Base-by-base conservation (phyloP, 371 early-diverging fungal genomes). In the Lichtheimia corymbifera region DNA sequence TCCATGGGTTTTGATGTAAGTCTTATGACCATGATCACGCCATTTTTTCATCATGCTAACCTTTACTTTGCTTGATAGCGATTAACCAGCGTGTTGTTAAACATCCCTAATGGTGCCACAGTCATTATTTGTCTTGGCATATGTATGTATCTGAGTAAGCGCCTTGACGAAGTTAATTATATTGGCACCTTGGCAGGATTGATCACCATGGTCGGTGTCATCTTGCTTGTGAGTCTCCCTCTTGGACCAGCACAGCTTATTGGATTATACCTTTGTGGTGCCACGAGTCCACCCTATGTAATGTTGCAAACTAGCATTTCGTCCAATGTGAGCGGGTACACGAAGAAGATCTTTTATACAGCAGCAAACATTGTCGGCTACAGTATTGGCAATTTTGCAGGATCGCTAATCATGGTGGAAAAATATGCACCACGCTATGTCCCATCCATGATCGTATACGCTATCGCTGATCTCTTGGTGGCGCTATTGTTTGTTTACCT, bases 1-100 rank as follows among this genome's bases (percentile, higher is more conserved):
- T 65, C 58, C n/a, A 66, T 75, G 62, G 75, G 72, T 9, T 74
- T 69, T 55, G 49, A 62, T 44, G 71, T 71, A 65, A 65, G 53
- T 45, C 12, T 55, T 47, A 9, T 41, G 14, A 56, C 12, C 4
- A 20, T 43, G 4, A 25, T 11, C 0, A 18, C 28, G 45, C 6
- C 24, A 11, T 51, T 18, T 50, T 40, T 55, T 51, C 7, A 25
- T 44, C 15, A 17, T 62, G n/a, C 28, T 41, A 47, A 27, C 64
- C 53, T 55, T 22, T 30, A n/a, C 18, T 40, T 27, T 15, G 27
- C 3, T 44, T 4, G 5, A 24, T 45, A 53, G 49, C 44, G 44
- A 17, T 28, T 61, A 20, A 44, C 53, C 4, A 52, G 30, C 30
- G 61, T 72, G n/a, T 44, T 72, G 7, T 35, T 68, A 4, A 59